These are phyloP conservation scores for Pyrenophora graminea DNA, from an alignment of 2,329 filamentous ascomycete genomes.

Conservation along the genomic window DNA sequence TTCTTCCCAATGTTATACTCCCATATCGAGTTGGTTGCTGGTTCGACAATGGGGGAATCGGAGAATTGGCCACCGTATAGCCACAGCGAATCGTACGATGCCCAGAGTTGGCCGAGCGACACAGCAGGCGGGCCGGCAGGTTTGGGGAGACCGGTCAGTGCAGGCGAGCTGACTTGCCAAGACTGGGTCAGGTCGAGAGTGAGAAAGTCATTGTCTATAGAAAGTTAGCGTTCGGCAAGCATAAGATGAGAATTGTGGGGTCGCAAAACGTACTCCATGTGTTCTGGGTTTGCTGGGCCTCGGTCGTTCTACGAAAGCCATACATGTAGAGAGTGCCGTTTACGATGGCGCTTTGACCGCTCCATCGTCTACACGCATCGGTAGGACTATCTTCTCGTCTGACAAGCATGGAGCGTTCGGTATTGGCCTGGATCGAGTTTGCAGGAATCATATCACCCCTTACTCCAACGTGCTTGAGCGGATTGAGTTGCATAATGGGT, in stretches of 20 bases:
- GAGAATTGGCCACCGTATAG: conserved; percentile 77
- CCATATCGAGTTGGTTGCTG: conserved; percentile 68
- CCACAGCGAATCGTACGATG: conserved; percentile 69
- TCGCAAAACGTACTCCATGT: conserved; percentile 67
- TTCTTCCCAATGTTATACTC: conserved; percentile 66
- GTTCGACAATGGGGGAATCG: conserved; percentile 62
- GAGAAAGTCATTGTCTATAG: conserved; percentile 65
- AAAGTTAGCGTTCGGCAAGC: conserved; percentile 7
- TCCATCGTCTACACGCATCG: conserved; percentile 45
- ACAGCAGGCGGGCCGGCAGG: conserved; percentile 73
- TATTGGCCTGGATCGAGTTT: conserved; percentile 21
- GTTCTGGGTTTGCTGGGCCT: conserved; percentile 61
- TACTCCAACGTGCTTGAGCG: conserved; percentile 32
- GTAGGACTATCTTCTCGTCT: conserved; percentile 39
- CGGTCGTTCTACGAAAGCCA: conserved; percentile 67
- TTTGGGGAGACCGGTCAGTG: conserved; percentile 64
- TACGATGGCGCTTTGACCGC: conserved; percentile 61
- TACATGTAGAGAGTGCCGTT: conserved; percentile 79
- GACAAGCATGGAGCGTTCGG: conserved; percentile 21
- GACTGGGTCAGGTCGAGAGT: conserved; percentile 71
- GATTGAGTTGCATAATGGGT: conserved; percentile 38
- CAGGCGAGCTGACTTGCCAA: conserved; percentile 70
- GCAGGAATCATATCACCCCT: conserved; percentile 32
- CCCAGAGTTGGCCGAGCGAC: conserved; percentile 76
- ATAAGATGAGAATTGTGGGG: neutral